These are phyloP conservation scores for Glutinoglossum americanum DNA, from an alignment of 495 filamentous ascomycete species.

Conservation along the genomic window DNA sequence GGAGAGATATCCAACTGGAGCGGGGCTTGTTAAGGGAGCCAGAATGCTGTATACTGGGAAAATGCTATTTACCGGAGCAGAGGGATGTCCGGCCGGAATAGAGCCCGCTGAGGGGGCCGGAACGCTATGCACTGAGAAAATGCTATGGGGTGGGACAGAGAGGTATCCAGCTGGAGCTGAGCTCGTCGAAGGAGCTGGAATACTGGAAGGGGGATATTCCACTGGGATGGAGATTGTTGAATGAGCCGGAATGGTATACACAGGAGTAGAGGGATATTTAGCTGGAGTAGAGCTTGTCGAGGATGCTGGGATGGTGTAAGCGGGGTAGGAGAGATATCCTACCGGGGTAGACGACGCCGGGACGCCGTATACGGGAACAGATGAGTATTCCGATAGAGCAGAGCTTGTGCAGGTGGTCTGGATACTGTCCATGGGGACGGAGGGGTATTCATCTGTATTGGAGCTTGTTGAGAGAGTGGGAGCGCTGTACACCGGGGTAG, in stretches of 20 bases:
- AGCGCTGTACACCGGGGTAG: not conserved
- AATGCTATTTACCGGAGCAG: not conserved
- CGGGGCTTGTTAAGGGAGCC: not conserved
- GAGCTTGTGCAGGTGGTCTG: not conserved
- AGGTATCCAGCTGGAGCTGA: not conserved
- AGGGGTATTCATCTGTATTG: no score
- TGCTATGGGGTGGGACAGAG: no score
- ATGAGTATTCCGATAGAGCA: not conserved
- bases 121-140: no score
- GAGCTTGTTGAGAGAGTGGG: not conserved
- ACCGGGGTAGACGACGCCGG: no score
- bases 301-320: not conserved
- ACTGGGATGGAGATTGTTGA: not conserved
- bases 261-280: not conserved
- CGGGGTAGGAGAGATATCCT: not conserved
- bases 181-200: not conserved
- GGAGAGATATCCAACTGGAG: no score
- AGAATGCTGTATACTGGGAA: not conserved
- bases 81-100: not conserved
- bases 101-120: not conserved
- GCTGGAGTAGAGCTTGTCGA: not conserved
- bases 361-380: no score
- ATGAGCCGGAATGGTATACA: not conserved
- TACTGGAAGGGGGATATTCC: not conserved
- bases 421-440: not conserved